Conservation (phyloP, 805 yeast species). For the Zygosaccharomyces rouxii region DNA sequence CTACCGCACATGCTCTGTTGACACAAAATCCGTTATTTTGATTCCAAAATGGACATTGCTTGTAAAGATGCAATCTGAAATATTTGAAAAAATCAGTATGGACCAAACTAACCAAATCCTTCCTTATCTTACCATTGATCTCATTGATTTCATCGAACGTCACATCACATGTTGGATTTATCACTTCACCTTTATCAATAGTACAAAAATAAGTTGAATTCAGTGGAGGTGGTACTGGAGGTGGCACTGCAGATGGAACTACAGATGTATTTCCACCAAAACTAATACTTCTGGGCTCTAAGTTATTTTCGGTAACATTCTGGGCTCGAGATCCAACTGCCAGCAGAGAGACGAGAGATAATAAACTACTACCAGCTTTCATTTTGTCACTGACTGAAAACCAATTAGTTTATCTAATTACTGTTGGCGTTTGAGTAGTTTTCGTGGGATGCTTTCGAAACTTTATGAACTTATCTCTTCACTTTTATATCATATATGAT, state of each 20-base stretch:
- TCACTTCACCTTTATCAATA: conserved; percentile 30
- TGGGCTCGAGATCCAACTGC: background rate
- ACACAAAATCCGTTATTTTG: conserved; percentile 77
- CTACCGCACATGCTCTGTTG: conserved; percentile 85
- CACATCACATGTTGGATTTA: conserved; percentile 38
- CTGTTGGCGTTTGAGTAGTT: too few species aligned
- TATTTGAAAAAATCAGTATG: conserved; percentile 79
- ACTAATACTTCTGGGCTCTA: background rate
- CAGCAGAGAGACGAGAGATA: background rate
- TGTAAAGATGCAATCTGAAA: conserved; percentile 78
- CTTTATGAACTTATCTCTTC: background rate
- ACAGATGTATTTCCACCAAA: background rate
- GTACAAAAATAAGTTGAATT: conserved; percentile 30
- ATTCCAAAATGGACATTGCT: conserved; percentile 81
- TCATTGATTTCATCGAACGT: conserved; percentile 47
- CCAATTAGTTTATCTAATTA: background rate
- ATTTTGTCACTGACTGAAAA: background rate
- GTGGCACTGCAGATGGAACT: too few species aligned
- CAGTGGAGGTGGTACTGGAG: conserved; percentile 5
- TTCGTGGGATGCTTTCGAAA: background rate
- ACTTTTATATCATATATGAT: background rate
- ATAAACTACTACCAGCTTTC: background rate
- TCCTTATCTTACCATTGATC: conserved; percentile 50
- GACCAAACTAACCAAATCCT: conserved; percentile 54
- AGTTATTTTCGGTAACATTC: background rate